Base-by-base conservation (phyloP, 768 basidiomycete species). In the Hebeloma cylindrosporum region DNA sequence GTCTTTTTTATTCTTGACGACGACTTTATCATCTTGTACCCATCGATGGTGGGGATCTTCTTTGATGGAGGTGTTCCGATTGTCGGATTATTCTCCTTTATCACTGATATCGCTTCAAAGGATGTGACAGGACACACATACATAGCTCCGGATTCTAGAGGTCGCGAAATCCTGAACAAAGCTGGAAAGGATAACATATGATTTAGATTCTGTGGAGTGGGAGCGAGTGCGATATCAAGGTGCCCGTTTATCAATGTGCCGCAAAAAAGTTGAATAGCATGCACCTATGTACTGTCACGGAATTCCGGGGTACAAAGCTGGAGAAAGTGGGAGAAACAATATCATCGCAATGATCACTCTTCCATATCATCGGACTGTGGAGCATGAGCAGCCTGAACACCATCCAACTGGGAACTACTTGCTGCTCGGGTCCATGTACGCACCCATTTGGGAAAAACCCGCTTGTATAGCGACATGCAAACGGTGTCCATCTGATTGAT, bases 401-500 rank as follows among this genome's bases (percentile, higher is more conserved):
- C 34, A 29, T 17, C 22, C 6, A 28, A 17, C 6, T 23, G 9
- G 17, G 21, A 25, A 6, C 30, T 40, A 21, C 23, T 40, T 27
- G 46, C 44, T 28, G 37, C 54, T 38, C 60, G 59, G 5, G 53
- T 70, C 79, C 77, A 87, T 38, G 76, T 47, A 52, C 73, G 70
- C 36, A 82, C 73, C 85, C 92, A 97, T 62, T 85, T 88, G 7
- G 95, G 95, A 66, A 80, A 97, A 45, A 93, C 85, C 30, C 96
- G 77, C 69, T 98, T 99, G 71, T 99, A 97, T 45, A 99, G 61
- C 33, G 85, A 83, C 86, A 98, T 87, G 64, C 93, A 96, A 44
- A 97, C 79, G 11, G 93, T 95, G 54, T 98, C 96, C 93, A 96
- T 95, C 71, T 93, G 92, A 60, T 79, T 86, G 56, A 97, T 83